Evolutionary conservation across 768 basidiomycete species (phyloP), one percentile per base, ranked within the genome.

Genomic region (Dacryopinax spathularia): DNA sequence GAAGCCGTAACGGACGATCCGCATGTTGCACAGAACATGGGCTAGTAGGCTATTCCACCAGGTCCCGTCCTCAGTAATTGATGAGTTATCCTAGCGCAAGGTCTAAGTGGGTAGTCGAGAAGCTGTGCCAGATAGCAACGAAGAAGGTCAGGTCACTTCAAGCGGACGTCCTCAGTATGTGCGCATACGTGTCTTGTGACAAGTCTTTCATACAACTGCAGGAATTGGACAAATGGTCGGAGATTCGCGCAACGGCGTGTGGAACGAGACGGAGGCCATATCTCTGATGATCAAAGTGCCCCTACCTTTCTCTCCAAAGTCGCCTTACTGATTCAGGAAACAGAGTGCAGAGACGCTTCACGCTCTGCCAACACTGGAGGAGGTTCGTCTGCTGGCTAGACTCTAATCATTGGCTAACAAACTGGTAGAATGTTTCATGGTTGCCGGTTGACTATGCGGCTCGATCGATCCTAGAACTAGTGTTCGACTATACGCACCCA

Each of bases 221-320:
- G 62, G 62, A 25, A 80, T 83, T n/a, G 81, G 82, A 2, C 82
- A 83, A 66, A 77, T 83, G 73, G 81, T 80, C 1, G 81, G 81
- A 0, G 81, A 83, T 65, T 76, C 79, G 25, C 63, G 43, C 37
- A 74, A 76, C 41, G 81, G 80, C 6, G 76, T 80, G 3, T 82
- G 80, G 81, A 82, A 81, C 70, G 78, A 81, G 65, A 82, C 81
- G 0, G 82, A 76, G 73, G 62, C 70, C 63, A 70, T 72, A 71
- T 74, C 78, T 1, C 69, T 80, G 36, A 77, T 79, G 76, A 75
- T 80, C 74, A 74, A 78, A 70, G 72, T 61, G 78, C 1, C 76
- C 75, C 22, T 72, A 79, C 68, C 20, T 9, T 15, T 37, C 6
- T 60, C n/a, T 25, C 36, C 13, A n/a, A 7, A 1, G 44, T 29